Evolutionary conservation across 2,329 filamentous ascomycete genomes (phyloP).

Genomic region (Trichoderma atroviride): DNA sequence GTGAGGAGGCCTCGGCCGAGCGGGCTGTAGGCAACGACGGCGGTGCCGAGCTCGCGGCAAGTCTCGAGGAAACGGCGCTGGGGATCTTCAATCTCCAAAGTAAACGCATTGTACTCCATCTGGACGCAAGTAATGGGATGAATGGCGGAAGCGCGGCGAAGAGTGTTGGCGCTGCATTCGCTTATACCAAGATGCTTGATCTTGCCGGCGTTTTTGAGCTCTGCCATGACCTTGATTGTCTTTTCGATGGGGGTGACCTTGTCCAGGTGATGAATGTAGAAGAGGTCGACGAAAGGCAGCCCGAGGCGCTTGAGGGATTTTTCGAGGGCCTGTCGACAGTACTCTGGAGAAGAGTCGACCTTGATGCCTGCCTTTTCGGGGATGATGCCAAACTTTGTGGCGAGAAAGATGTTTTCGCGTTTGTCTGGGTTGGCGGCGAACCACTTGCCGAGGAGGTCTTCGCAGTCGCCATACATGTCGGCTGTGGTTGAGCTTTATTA

Average conservation of each 20-base stretch:
- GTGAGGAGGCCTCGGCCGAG: constrained; percentile 62
- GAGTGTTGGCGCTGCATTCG: constrained; percentile 52
- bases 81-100: constrained; percentile 60
- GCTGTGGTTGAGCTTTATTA: constrained; percentile 28
- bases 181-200: constrained; percentile 60
- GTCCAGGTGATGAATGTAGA: constrained; percentile 58
- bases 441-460: constrained; percentile 54
- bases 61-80: constrained; percentile 54
- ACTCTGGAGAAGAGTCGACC: constrained; percentile 18
- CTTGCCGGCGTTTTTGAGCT: constrained; percentile 56
- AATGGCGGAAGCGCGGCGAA: constrained; percentile 54
- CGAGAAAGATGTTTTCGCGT: constrained; percentile 53
- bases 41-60: constrained; percentile 58
- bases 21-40: constrained; percentile 62
- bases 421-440: constrained; percentile 49
- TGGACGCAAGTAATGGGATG: constrained; percentile 55
- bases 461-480: constrained; percentile 51
- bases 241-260: constrained; percentile 51
- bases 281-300: constrained; percentile 57
- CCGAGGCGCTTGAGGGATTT: constrained; percentile 51
- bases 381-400: constrained; percentile 42
- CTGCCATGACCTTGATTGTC: constrained; percentile 54
- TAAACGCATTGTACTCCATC: constrained; percentile 57
- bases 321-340: constrained; percentile 33
- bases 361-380: not conserved